These are phyloP conservation scores for Aspergillus leporis DNA, from an alignment of 495 filamentous ascomycete genomes.

Conservation along the genomic window DNA sequence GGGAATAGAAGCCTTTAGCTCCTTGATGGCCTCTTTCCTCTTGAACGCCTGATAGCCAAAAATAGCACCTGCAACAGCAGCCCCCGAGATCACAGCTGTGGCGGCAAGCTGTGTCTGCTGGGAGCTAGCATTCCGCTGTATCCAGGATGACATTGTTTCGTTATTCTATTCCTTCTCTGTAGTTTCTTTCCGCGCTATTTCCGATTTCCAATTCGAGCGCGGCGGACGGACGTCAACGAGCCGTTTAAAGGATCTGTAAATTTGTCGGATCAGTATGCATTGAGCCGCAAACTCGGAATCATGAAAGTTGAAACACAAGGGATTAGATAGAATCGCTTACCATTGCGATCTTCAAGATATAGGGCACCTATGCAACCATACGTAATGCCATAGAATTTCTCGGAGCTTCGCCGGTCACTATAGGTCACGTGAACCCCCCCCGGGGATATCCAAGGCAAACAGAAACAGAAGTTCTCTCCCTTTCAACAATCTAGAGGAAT, in stretches of 20 bases:
- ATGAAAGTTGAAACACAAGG: neutral
- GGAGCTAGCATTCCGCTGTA: conserved; percentile 53
- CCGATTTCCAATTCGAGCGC: neutral
- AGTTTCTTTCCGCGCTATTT: neutral
- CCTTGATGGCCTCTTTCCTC: conserved; percentile 59
- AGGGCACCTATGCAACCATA: neutral
- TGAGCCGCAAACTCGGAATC: neutral
- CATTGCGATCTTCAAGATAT: neutral
- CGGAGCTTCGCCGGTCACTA: conserved; percentile 1
- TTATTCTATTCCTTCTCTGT: conserved; percentile 9
- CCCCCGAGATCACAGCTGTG: conserved; percentile 74
- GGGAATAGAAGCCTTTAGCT: conserved; percentile 75
- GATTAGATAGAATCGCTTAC: neutral
- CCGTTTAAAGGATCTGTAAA: neutral
- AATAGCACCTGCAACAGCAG: conserved; percentile 70
- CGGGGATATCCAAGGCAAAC: neutral
- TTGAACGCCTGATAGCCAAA: conserved; percentile 69
- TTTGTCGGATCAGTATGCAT: neutral
- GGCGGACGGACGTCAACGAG: neutral
- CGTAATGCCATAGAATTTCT: conserved; percentile 5
- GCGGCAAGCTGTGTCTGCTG: conserved; percentile 68
- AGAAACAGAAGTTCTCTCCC: conserved; percentile 1
- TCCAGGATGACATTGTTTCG: conserved; percentile 54
- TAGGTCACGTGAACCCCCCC: conserved; percentile 16
- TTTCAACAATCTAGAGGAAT: neutral